Base-by-base conservation (phyloP, 2,329 filamentous ascomycete species). In the Penicillium sp. region DNA sequence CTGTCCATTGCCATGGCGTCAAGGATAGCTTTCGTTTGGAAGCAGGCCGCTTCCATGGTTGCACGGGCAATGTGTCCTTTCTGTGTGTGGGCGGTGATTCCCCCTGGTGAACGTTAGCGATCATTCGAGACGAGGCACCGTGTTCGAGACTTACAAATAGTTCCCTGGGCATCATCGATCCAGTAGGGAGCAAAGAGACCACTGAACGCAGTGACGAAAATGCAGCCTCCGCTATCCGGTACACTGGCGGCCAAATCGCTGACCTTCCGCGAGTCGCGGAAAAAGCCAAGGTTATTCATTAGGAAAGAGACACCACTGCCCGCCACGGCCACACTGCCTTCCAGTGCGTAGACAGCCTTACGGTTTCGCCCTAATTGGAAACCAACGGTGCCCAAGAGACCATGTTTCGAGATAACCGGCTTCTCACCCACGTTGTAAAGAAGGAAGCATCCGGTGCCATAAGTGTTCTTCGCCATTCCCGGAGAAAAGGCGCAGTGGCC, bases 141-240 rank as follows among this genome's bases (percentile, higher is more conserved):
- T 24, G 17, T 9, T 22, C 6, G 22, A 41, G 7, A 73, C 78
- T 71, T 73, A 83, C 79, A 90, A 49, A 93, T 81, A 5, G 89
- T 95, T 52, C 89, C 89, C 67, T 89, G 85, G 19, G 88, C 88
- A 70, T 94, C 87, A 64, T 95, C 88, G 54, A 95, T 91, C 89
- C 89, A 95, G 69, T 95, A 95, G 0, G 89, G 89, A 1, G 89
- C 89, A 65, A 95, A 95, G 3, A 95, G 77, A 47, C 89, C 89
- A 67, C 85, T 89, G 66, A 95, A 95, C 1, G 89, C 89, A 3
- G 89, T 95, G 53, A 95, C 89, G 61, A 95, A 83, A 17, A 90
- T 81, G 48, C 89, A 84, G 7, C 89, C 89, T 48, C 88, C 89
- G 53, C 85, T 94, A 67, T 95, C 85, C 34, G 77, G 69, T 6